Evolutionary conservation across 208 protist species (phyloP).

Genomic region (Novymonas esmeraldas): DNA sequence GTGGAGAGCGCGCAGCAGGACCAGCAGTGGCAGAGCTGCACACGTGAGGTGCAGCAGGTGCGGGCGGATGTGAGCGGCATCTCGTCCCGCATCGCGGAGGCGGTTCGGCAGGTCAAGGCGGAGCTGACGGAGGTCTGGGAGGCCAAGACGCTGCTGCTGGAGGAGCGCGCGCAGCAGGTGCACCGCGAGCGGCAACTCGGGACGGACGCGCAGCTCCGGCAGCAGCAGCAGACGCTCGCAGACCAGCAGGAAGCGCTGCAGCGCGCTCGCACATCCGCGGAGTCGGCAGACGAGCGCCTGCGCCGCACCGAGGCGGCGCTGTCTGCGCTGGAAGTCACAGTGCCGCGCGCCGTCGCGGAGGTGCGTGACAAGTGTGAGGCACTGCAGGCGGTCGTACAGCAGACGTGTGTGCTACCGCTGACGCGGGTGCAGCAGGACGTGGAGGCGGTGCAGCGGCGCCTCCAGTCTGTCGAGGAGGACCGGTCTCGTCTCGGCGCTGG

Average conservation of each 20-base stretch:
- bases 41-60: conserved; percentile 22
- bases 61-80: conserved; percentile 1
- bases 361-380: conserved; percentile 20
- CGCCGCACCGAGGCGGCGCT: conserved; percentile 17
- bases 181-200: conserved; percentile 20
- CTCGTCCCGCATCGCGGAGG: conserved; percentile 9
- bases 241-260: conserved; percentile 27
- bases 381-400: conserved; percentile 18
- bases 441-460: conserved; percentile 20
- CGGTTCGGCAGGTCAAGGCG: conserved; percentile 17
- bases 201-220: conserved; percentile 15
- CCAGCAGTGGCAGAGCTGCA: conserved; percentile 14
- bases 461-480: conserved; percentile 21
- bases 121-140: conserved; percentile 14
- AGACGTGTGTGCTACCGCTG: conserved; percentile 21
- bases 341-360: conserved; percentile 11
- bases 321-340: conserved; percentile 21
- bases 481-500: conserved; percentile 16
- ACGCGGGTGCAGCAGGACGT: conserved; percentile 32
- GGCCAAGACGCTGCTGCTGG: conserved; percentile 4
- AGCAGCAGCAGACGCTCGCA: conserved; percentile 22
- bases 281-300: conserved; percentile 31
- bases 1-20: conserved; percentile 10
- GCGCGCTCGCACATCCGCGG: conserved; percentile 4
- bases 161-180: conserved; percentile 14